Conservation (phyloP, 2,329 filamentous ascomycete genomes). For the Penicillium sp. region DNA sequence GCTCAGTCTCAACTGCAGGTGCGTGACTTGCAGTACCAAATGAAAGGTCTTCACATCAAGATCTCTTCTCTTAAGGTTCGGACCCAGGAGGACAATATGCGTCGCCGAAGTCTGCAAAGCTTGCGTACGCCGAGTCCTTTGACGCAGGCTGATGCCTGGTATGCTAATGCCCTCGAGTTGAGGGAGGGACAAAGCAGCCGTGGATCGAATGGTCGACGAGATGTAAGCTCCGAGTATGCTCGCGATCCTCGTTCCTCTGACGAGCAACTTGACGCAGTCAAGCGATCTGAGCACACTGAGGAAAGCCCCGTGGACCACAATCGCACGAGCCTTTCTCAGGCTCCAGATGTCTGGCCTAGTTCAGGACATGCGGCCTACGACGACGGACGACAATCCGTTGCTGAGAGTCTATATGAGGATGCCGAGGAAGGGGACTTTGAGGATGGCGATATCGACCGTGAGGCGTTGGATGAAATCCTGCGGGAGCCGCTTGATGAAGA, state of each 20-base stretch:
- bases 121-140: slow-evolving; percentile 76
- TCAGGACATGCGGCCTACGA: slow-evolving; percentile 20
- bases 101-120: slow-evolving; percentile 74
- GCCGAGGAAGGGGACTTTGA: slow-evolving; percentile 44
- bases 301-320: slow-evolving; percentile 7
- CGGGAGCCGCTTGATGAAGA: slow-evolving; percentile 45
- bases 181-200: slow-evolving; percentile 33
- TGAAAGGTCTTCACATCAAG: slow-evolving; percentile 81
- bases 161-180: slow-evolving; percentile 43
- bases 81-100: slow-evolving; percentile 74
- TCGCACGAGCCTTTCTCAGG: neutral
- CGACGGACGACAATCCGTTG: slow-evolving; percentile 29
- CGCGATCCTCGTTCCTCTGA: slow-evolving; percentile 24
- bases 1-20: slow-evolving; percentile 73
- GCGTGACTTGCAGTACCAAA: slow-evolving; percentile 75
- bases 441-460: slow-evolving; percentile 63
- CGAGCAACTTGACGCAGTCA: slow-evolving; percentile 10
- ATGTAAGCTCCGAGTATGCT: slow-evolving; percentile 33
- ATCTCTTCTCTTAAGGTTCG: slow-evolving; percentile 79
- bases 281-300: neutral
- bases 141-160: slow-evolving; percentile 68
- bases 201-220: slow-evolving; percentile 39
- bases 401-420: slow-evolving; percentile 45
- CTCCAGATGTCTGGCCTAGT: slow-evolving; percentile 7
- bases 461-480: slow-evolving; percentile 57